phyloP scores from a whole-genome alignment of 2,329 filamentous ascomycete species.

The Xylariaceae sp. region DNA sequence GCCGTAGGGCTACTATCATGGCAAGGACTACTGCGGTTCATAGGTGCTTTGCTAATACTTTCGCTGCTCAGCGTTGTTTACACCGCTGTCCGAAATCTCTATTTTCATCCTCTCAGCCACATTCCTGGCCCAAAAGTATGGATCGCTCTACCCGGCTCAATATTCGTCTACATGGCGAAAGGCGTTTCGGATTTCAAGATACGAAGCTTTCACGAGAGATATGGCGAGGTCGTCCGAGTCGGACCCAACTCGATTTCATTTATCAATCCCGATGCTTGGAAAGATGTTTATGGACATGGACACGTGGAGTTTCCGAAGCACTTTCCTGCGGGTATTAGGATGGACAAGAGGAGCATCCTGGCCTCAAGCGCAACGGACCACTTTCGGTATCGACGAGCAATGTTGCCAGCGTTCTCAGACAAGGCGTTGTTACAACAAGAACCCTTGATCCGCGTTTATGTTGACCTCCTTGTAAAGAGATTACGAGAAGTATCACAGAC shows the following conservation, averaged over 20 bases:
- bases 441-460: slow-evolving; percentile 29
- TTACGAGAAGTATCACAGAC: slow-evolving; percentile 21
- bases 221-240: slow-evolving; percentile 35
- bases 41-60: background rate
- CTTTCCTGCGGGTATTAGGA: slow-evolving; percentile 21
- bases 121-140: slow-evolving; percentile 26
- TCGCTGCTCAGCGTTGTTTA: background rate
- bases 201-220: slow-evolving; percentile 23
- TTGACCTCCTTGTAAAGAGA: slow-evolving; percentile 28
- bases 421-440: slow-evolving; percentile 34
- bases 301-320: slow-evolving; percentile 26
- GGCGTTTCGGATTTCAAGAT: slow-evolving; percentile 17
- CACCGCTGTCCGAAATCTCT: slow-evolving; percentile 26
- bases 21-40: background rate
- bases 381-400: slow-evolving; percentile 47
- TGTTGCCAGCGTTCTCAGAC: slow-evolving; percentile 46
- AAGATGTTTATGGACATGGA: slow-evolving; percentile 37
- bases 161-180: slow-evolving; percentile 17
- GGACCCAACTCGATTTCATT: slow-evolving; percentile 37
- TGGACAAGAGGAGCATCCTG: slow-evolving; percentile 25
- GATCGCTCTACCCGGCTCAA: slow-evolving; percentile 22
- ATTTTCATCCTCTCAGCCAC: slow-evolving; percentile 28
- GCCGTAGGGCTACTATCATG: background rate
- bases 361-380: slow-evolving; percentile 32
- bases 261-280: slow-evolving; percentile 34